Conservation (phyloP, 306 rosid species). For the Calophaca sinica region DNA sequence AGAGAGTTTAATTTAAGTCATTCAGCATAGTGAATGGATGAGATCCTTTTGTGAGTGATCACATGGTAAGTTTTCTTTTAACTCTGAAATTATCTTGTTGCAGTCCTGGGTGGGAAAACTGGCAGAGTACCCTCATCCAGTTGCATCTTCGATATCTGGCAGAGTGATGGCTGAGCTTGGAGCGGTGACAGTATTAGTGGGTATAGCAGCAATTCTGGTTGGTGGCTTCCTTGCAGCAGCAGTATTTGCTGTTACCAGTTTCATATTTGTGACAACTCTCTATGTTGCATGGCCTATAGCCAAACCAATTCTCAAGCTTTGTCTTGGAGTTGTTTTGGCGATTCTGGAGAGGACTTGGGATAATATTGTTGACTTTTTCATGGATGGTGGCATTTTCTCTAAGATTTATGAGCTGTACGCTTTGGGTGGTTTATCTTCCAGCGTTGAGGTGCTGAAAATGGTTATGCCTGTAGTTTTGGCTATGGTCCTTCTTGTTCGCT, state of each 20-base stretch:
- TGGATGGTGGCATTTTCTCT: slow-evolving; percentile 72
- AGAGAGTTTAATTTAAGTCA: slow-evolving; percentile 28
- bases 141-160: slow-evolving; percentile 89
- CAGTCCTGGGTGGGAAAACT: slow-evolving; percentile 85
- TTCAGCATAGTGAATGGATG: slow-evolving; percentile 37
- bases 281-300: slow-evolving; percentile 81
- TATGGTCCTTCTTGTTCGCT: slow-evolving; percentile 95
- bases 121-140: slow-evolving; percentile 87
- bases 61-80: slow-evolving; percentile 35
- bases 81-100: slow-evolving; percentile 44
- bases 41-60: slow-evolving; percentile 37
- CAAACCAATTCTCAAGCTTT: slow-evolving; percentile 76
- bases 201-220: slow-evolving; percentile 69
- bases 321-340: slow-evolving; percentile 61
- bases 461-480: slow-evolving; percentile 72
- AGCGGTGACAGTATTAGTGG: slow-evolving; percentile 66
- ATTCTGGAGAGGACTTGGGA: slow-evolving; percentile 83
- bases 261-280: slow-evolving; percentile 61
- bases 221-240: slow-evolving; percentile 94
- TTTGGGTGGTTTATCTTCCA: slow-evolving; percentile 78
- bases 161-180: slow-evolving; percentile 91
- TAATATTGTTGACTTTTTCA: slow-evolving; percentile 61
- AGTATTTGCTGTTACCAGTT: slow-evolving; percentile 79
- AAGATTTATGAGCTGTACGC: slow-evolving; percentile 71
- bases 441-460: slow-evolving; percentile 66